Percentiles rank a stretch among this genome's conserved stretches.
Evolutionary conservation across 257 asterid genomes (phyloP).

Genomic region (Handroanthus guayacan): DNA sequence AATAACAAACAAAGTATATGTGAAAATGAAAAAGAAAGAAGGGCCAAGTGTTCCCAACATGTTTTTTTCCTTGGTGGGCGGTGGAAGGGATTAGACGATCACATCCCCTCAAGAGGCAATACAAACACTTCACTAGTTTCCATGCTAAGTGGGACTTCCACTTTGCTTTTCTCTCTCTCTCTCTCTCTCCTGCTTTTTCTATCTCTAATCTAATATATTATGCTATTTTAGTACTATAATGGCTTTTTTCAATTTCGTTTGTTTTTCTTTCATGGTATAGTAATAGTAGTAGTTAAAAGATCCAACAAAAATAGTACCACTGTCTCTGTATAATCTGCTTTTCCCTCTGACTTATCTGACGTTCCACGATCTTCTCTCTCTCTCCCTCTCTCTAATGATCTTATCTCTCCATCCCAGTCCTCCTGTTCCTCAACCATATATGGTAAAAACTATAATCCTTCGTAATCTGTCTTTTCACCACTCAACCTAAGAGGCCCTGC

Average conservation of each 20-base stretch:
- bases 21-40: not conserved
- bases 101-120: conserved; percentile 11
- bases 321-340: conserved; percentile 45
- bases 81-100: conserved; percentile 28
- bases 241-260: conserved; percentile 11
- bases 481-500: conserved; percentile 37
- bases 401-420: conserved; percentile 68
- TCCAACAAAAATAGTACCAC: conserved; percentile 50
- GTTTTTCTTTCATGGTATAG: not conserved
- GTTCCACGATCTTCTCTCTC: conserved; percentile 50
- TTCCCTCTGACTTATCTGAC: conserved; percentile 64
- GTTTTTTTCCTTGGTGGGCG: conserved; percentile 41
- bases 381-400: conserved; percentile 62
- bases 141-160: conserved; percentile 34
- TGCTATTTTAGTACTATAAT: no score
- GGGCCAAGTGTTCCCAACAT: conserved; percentile 1
- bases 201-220: conserved; percentile 16
- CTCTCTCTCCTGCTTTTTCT: conserved; percentile 28
- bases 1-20: not conserved
- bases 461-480: conserved; percentile 58
- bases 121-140: conserved; percentile 22
- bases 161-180: conserved; percentile 12
- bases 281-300: conserved; percentile 33
- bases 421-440: conserved; percentile 48
- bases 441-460: conserved; percentile 61